These are phyloP conservation scores for Mucor velutinosus DNA, from an alignment of 371 early-diverging fungal genomes.

Conservation along the genomic window DNA sequence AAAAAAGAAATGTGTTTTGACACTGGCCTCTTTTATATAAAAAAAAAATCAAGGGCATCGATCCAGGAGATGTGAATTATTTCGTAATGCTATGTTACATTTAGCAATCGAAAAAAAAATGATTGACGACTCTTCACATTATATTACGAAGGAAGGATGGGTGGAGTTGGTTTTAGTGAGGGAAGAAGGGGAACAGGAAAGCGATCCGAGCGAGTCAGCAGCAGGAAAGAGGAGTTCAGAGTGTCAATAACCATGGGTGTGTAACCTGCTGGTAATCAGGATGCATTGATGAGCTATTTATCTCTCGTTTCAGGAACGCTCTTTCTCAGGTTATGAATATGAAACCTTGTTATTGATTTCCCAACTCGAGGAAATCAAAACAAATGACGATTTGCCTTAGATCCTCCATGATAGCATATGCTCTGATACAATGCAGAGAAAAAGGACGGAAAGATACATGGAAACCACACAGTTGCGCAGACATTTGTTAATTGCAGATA, in stretches of 20 bases:
- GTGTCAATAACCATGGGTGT: neutral
- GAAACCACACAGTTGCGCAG: neutral
- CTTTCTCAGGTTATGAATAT: neutral
- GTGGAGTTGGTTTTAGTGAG: neutral
- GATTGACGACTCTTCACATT: conserved; percentile 7
- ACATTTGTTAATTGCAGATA: neutral
- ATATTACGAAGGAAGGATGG: neutral
- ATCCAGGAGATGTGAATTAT: neutral
- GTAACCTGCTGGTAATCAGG: neutral
- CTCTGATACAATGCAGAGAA: neutral
- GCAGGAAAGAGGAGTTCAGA: neutral
- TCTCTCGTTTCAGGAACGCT: neutral
- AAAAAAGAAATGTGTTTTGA: neutral
- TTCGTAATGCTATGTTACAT: conserved; percentile 1
- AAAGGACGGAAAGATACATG: neutral
- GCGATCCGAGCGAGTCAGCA: conserved; percentile 1
- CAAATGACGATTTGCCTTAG: neutral
- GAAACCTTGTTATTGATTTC: neutral
- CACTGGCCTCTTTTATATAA: neutral
- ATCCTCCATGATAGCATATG: neutral
- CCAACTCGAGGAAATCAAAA: neutral
- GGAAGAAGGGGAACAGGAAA: neutral
- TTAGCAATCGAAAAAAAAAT: neutral
- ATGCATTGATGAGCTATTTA: neutral
- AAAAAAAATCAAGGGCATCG: neutral